Evolutionary conservation across 805 yeast species (phyloP).

Genomic region (Candida sonorensis): DNA sequence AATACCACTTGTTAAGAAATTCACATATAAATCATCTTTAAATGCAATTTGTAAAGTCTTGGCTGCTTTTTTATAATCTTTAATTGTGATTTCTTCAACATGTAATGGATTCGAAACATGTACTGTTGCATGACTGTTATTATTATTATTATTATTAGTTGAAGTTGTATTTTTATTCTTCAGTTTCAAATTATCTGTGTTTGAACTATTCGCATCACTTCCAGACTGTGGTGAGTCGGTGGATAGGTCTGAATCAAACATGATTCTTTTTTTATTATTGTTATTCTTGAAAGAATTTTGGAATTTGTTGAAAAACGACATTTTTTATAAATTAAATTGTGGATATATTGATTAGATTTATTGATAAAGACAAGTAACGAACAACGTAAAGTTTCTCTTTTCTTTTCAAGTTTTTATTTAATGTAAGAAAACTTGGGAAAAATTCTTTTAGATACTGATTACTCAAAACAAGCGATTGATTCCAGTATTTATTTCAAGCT

Average conservation of each 20-base stretch:
- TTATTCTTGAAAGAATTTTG: slow-evolving; percentile 11
- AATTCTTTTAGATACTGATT: no score
- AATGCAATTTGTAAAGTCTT: slow-evolving; percentile 46
- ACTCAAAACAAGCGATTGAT: no score
- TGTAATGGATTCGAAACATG: slow-evolving; percentile 5
- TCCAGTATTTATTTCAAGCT: no score
- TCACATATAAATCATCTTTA: slow-evolving; percentile 47
- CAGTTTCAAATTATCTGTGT: no score
- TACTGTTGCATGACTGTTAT: not conserved
- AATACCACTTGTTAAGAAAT: slow-evolving; percentile 40
- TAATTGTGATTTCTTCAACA: slow-evolving; percentile 27
- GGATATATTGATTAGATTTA: not conserved
- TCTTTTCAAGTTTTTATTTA: no score
- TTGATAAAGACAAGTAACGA: no score
- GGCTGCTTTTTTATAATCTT: slow-evolving; percentile 50
- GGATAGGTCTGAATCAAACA: slow-evolving; percentile 4
- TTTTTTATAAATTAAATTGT: not conserved
- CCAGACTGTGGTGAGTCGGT: slow-evolving; percentile 2
- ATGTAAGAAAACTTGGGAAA: no score
- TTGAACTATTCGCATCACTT: no score
- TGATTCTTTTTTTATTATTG: slow-evolving; percentile 6
- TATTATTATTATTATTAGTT: not conserved
- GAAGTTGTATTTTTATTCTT: no score
- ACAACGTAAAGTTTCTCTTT: no score
- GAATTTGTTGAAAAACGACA: slow-evolving; percentile 14